phyloP scores from a whole-genome alignment of 139 green algal species.

The Ostreobium quekettii region DNA sequence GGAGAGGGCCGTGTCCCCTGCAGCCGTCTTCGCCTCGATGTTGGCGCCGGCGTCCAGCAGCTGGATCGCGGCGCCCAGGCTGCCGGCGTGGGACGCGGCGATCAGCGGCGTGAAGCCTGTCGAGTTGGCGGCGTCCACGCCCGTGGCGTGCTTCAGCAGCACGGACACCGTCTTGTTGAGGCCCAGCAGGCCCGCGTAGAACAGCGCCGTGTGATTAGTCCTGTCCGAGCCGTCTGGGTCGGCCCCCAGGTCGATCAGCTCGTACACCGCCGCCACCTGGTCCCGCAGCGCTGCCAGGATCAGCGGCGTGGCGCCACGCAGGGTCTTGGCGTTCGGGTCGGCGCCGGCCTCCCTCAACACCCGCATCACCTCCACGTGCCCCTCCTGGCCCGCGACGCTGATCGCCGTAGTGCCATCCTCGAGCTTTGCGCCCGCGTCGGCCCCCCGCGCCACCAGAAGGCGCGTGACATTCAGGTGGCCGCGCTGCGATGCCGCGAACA shows the following conservation, averaged over 20 bases:
- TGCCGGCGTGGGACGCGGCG: neutral
- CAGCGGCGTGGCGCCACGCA: neutral
- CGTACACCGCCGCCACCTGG: too few relatives aligned
- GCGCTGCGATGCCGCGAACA: neutral
- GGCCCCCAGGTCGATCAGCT: neutral
- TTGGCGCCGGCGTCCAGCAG: conserved; percentile 12
- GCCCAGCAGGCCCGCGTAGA: conserved; percentile 6
- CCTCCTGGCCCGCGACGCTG: conserved; percentile 20
- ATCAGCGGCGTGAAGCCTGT: neutral
- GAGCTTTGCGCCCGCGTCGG: neutral
- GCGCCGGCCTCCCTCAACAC: conserved; percentile 23
- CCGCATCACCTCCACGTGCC: conserved; percentile 26
- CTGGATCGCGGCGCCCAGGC: too few relatives aligned
- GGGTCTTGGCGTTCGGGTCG: neutral
- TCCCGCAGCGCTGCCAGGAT: conserved; percentile 11
- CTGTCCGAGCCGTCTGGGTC: neutral
- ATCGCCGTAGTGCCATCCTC: conserved; percentile 23
- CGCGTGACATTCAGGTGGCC: neutral
- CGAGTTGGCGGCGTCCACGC: neutral
- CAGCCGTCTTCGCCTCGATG: conserved; percentile 1
- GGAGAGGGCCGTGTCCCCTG: neutral
- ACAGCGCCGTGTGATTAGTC: conserved; percentile 1
- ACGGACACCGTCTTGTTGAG: neutral
- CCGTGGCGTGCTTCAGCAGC: neutral
- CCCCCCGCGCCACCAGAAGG: neutral